Conservation (phyloP, 805 yeast genomes). For the Komagataella pseudopastoris region DNA sequence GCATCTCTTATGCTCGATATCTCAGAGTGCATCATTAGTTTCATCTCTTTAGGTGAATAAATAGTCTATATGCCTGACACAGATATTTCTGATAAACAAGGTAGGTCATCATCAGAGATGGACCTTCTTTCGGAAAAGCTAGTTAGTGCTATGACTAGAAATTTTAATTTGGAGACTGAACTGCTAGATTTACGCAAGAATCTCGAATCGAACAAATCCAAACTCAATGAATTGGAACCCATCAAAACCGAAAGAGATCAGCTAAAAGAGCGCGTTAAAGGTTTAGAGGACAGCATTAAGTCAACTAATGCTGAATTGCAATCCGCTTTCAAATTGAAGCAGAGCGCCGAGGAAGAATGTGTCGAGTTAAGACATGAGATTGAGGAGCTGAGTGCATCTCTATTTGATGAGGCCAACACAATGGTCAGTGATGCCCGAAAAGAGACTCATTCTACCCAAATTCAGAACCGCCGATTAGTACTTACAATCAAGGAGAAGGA, state of each 20-base stretch:
- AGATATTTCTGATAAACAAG: neutral
- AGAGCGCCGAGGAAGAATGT: slow-evolving; percentile 44
- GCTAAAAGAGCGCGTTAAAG: neutral
- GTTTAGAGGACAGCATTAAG: neutral
- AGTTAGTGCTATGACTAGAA: neutral
- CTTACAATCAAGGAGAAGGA: slow-evolving; percentile 58
- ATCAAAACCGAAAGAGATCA: neutral
- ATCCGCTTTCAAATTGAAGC: slow-evolving; percentile 18
- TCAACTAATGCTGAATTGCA: neutral
- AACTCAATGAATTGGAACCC: neutral
- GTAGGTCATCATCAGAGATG: neutral
- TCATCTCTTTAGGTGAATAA: neutral
- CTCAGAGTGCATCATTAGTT: neutral
- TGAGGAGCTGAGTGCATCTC: slow-evolving; percentile 63
- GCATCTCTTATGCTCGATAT: neutral
- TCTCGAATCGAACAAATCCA: neutral
- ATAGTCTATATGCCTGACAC: neutral
- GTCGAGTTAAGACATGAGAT: slow-evolving; percentile 55
- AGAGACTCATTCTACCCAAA: slow-evolving; percentile 44
- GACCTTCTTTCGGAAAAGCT: neutral
- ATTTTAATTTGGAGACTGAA: neutral
- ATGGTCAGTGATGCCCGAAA: slow-evolving; percentile 74
- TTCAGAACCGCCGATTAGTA: slow-evolving; percentile 41
- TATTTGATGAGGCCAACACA: slow-evolving; percentile 73
- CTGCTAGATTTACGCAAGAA: neutral